Base-by-base conservation (phyloP, 2,329 filamentous ascomycete genomes). In the Fusarium oligoseptatum region DNA sequence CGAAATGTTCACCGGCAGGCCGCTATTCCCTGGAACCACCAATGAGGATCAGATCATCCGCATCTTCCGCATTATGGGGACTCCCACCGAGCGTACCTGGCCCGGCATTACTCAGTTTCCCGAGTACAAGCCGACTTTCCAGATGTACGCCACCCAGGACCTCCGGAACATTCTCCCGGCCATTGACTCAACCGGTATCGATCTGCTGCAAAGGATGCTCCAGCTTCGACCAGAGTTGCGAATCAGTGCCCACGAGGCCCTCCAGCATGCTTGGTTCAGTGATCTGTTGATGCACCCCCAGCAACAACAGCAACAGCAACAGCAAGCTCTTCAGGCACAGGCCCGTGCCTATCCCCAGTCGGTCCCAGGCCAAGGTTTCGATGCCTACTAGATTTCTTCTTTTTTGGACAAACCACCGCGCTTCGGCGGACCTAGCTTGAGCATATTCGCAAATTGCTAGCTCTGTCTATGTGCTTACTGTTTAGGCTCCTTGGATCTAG, bases 21-120 rank as follows among this genome's bases (percentile, higher is more conserved):
- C 97, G 0, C 89, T 99, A 8, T 99, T 99, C 86, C 97, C 97
- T 0, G 97, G 97, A 68, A 99, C 97, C 2, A 98, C 97, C 41
- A 99, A 99, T 82, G 97, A 99, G 83, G 97, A 99, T 81, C 97
- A 99, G 83, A 92, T 98, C 61, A 90, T 97, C 73, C 95, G 97
- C 82, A 99, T 99, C 83, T 99, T 99, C 89, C 91, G 97, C 69
- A 92, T 99, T 71, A 99, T 99, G 97, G 97, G 97, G 71, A 99
- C 97, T 0, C 97, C 97, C 0, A 97, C 94, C 0, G 97, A 99
- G 84, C 92, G 95, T 52, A 95, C 94, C 6, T 99, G 97, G 97
- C 96, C 96, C 0, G 95, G 95, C 48, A 97, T 99, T 81, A 95
- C 93, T 22, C 93, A 96, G 80, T 95, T 97, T 79, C 95, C 96